These are phyloP conservation scores for Xylariaceae sp. DNA, from an alignment of 2,329 filamentous ascomycete genomes.

Conservation along the genomic window DNA sequence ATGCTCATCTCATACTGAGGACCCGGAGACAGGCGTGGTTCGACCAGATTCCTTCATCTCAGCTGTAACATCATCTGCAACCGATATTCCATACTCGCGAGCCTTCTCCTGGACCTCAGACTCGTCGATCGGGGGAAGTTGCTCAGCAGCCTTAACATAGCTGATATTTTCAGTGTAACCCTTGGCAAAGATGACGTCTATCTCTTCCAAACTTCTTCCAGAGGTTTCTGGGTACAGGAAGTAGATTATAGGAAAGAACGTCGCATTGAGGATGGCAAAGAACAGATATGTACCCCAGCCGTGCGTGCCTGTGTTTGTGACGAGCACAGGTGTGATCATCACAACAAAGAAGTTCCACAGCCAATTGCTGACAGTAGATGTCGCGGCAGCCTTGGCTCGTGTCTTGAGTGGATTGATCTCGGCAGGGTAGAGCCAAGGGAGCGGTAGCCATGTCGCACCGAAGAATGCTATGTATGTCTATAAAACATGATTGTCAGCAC, in stretches of 20 bases:
- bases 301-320: slow-evolving; percentile 45
- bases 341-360: slow-evolving; percentile 49
- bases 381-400: slow-evolving; percentile 43
- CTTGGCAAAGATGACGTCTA: slow-evolving; percentile 57
- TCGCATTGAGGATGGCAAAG: slow-evolving; percentile 43
- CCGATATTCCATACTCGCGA: slow-evolving; percentile 27
- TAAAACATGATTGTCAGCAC: slow-evolving; percentile 3
- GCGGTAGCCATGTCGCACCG: slow-evolving; percentile 60
- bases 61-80: slow-evolving; percentile 21
- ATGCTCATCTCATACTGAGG: too few species aligned
- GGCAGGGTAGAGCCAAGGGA: slow-evolving; percentile 57
- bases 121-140: slow-evolving; percentile 50
- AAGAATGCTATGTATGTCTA: slow-evolving; percentile 64
- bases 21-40: too few species aligned
- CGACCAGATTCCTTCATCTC: slow-evolving; percentile 20
- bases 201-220: slow-evolving; percentile 50
- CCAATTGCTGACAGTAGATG: slow-evolving; percentile 53
- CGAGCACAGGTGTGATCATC: slow-evolving; percentile 61
- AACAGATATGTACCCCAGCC: slow-evolving; percentile 48
- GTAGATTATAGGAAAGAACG: slow-evolving; percentile 45
- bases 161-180: slow-evolving; percentile 55
- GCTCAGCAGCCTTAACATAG: slow-evolving; percentile 56
- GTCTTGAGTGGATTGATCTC: slow-evolving; percentile 50
- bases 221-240: slow-evolving; percentile 51
- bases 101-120: slow-evolving; percentile 50